Evolutionary conservation across 139 green algal species (phyloP).

Genomic region (Pleodorina starrii): DNA sequence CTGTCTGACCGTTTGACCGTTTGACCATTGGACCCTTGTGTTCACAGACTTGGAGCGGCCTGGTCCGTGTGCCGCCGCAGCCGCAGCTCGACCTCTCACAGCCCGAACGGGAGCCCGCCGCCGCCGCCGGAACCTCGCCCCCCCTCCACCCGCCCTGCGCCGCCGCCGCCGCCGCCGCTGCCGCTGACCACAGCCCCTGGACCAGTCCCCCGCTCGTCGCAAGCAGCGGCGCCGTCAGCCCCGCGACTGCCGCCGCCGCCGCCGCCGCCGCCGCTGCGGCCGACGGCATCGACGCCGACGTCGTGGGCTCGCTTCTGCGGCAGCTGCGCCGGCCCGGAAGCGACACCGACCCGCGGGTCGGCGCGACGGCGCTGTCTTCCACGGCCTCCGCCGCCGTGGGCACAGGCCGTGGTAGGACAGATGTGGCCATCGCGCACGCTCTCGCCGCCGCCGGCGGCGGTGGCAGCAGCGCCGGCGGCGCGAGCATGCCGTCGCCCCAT

Average conservation of each 20-base stretch:
- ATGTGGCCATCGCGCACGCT: no score
- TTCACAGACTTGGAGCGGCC: conserved; percentile 33
- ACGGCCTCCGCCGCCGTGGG: background rate
- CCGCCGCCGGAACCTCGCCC: background rate
- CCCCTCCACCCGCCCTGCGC: background rate
- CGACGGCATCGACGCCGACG: background rate
- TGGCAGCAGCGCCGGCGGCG: background rate
- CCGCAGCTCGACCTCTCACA: background rate
- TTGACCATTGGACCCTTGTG: no score
- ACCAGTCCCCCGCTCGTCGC: background rate
- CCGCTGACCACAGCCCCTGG: background rate
- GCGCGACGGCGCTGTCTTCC: background rate
- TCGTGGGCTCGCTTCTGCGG: background rate
- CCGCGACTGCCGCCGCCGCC: background rate
- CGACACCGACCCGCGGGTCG: background rate
- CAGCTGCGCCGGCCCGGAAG: background rate
- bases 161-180: background rate
- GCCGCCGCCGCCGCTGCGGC: background rate
- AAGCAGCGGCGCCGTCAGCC: background rate
- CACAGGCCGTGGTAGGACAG: no score
- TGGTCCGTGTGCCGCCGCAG: conserved; percentile 27
- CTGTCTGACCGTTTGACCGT: no score
- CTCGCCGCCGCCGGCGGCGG: background rate
- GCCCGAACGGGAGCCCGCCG: background rate
- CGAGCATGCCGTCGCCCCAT: background rate